Conservation (phyloP, 805 yeast genomes). For the Tetrapisispora fleetii region DNA sequence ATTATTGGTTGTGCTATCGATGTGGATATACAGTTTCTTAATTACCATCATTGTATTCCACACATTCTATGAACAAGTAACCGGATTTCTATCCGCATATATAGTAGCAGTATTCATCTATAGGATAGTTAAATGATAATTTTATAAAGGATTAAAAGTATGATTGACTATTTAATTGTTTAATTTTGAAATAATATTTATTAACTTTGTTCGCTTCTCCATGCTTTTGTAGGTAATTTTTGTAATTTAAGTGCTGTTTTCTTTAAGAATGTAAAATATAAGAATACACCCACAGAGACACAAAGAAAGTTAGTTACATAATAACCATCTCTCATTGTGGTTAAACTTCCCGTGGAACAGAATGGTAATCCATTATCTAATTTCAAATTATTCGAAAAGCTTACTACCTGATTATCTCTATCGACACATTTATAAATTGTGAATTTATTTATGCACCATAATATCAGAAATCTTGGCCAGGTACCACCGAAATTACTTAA, state of each 20-base stretch:
- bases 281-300: conserved; percentile 49
- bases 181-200: no score
- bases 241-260: conserved; percentile 57
- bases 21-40: conserved; percentile 84
- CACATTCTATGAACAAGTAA: conserved; percentile 60
- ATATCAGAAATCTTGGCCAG: conserved; percentile 85
- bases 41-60: conserved; percentile 84
- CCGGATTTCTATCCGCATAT: conserved; percentile 59
- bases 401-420: neutral
- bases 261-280: conserved; percentile 59
- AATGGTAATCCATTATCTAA: neutral
- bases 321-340: conserved; percentile 67
- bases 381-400: neutral
- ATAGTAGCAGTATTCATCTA: neutral
- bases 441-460: conserved; percentile 69
- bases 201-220: conserved; percentile 40
- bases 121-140: neutral
- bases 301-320: conserved; percentile 69
- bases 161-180: no score
- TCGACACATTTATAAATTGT: conserved; percentile 52
- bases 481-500: conserved; percentile 91
- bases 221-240: conserved; percentile 57
- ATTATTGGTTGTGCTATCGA: conserved; percentile 28
- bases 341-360: conserved; percentile 11
- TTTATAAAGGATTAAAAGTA: neutral